These are phyloP conservation scores for Chrysoporthe cubensis DNA, from an alignment of 2,329 filamentous ascomycete species.

Conservation along the genomic window DNA sequence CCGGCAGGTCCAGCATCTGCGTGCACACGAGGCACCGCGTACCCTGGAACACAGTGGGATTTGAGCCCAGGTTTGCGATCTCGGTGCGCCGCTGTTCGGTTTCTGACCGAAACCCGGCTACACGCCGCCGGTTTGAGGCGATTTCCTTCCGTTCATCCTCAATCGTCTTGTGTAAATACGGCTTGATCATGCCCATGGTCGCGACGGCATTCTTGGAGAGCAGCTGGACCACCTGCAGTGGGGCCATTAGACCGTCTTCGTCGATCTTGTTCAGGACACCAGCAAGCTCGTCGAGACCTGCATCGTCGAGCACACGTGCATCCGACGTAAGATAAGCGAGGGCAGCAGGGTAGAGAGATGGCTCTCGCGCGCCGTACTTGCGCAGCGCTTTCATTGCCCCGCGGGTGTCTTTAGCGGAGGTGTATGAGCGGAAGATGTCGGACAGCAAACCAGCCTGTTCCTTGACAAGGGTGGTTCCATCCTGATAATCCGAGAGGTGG, in stretches of 20 bases:
- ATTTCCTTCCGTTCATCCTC: constrained; percentile 88
- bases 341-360: constrained; percentile 88
- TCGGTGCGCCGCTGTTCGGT: constrained; percentile 80
- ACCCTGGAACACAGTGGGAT: constrained; percentile 88
- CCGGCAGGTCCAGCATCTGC: constrained; percentile 78
- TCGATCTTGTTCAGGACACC: constrained; percentile 84
- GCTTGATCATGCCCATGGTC: constrained; percentile 96
- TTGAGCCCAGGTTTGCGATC: constrained; percentile 74
- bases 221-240: constrained; percentile 94
- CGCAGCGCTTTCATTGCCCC: constrained; percentile 87
- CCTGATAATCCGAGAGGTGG: constrained; percentile 85
- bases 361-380: constrained; percentile 91
- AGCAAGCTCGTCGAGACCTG: constrained; percentile 79
- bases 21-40: constrained; percentile 86
- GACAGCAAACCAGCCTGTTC: constrained; percentile 91
- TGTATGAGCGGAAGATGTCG: constrained; percentile 97
- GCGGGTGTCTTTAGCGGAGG: constrained; percentile 85
- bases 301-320: constrained; percentile 78
- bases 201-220: constrained; percentile 72
- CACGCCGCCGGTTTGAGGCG: constrained; percentile 75
- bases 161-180: constrained; percentile 87
- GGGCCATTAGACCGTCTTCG: constrained; percentile 89
- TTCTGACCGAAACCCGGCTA: constrained; percentile 81
- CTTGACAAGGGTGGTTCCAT: constrained; percentile 89
- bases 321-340: constrained; percentile 93